A percentile compares a stretch with the other conserved stretches of the same genome.
Conservation (phyloP, 225 moss, liverwort and hornwort species). For the Marchantia polymorpha region DNA sequence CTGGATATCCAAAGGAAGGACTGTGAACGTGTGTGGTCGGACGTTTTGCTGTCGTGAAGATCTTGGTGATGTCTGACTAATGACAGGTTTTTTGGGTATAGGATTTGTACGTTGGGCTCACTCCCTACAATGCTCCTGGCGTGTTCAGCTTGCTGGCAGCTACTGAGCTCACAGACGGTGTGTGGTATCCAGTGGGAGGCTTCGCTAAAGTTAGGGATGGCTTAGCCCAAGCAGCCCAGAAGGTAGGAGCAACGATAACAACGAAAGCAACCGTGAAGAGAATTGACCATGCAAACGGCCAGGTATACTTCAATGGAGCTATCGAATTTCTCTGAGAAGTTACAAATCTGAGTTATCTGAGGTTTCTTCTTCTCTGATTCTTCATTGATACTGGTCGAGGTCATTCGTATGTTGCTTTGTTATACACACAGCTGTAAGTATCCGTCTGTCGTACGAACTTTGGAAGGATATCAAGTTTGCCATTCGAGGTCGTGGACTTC, state of each 20-base stretch:
- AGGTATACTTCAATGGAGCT: slow-evolving; percentile 16
- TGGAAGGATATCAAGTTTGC: too few species aligned
- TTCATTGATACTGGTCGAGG: too few species aligned
- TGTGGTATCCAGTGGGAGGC: slow-evolving; percentile 52
- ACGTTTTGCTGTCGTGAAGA: background rate
- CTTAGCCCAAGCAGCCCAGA: slow-evolving; percentile 34
- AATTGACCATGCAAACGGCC: slow-evolving; percentile 37
- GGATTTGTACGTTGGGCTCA: slow-evolving; percentile 55
- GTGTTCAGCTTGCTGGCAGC: slow-evolving; percentile 55
- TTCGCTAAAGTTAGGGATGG: slow-evolving; percentile 47
- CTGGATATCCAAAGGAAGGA: too few species aligned
- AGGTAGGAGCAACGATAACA: slow-evolving; percentile 36
- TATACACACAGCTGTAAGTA: too few species aligned
- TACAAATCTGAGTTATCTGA: too few species aligned
- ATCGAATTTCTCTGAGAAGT: background rate
- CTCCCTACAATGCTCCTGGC: slow-evolving; percentile 54
- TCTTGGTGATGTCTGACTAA: background rate
- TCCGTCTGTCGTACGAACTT: too few species aligned
- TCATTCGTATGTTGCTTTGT: too few species aligned
- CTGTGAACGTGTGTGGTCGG: too few species aligned
- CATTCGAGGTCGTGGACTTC: too few species aligned
- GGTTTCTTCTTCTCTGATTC: too few species aligned
- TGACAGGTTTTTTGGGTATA: slow-evolving; percentile 19
- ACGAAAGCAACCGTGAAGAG: slow-evolving; percentile 30
- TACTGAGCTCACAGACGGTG: slow-evolving; percentile 49